Percentiles rank a stretch among this genome's conserved stretches.
phyloP scores from a whole-genome alignment of 208 protist genomes.

The Borovskyia barvae region DNA sequence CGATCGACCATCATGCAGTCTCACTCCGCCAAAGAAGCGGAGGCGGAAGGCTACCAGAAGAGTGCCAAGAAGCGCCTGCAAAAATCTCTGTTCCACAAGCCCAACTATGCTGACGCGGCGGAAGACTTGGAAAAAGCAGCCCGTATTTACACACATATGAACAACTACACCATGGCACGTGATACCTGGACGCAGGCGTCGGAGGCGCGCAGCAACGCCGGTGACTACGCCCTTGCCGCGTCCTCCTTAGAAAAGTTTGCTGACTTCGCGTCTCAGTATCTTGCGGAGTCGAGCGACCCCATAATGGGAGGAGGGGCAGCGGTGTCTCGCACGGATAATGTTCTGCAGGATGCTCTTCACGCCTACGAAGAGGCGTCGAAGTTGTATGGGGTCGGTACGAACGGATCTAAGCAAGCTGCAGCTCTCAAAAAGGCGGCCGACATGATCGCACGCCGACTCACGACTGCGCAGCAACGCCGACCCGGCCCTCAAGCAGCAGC shows the following conservation, averaged over 20 bases:
- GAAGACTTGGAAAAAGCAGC: conserved; percentile 71
- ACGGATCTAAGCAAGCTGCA: conserved; percentile 25
- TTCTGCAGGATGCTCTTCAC: conserved; percentile 26
- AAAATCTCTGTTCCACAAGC: conserved; percentile 49
- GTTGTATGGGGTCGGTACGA: conserved; percentile 23
- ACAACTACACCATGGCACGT: conserved; percentile 32
- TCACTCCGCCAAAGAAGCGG: conserved; percentile 14
- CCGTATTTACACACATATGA: conserved; percentile 57
- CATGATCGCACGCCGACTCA: conserved; percentile 9
- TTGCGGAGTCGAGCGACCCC: conserved; percentile 12
- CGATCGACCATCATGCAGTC: too few species aligned
- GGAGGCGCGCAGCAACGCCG: conserved; percentile 43
- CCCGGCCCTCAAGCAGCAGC: not conserved
- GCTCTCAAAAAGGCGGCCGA: conserved; percentile 36
- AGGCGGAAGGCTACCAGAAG: conserved; percentile 59
- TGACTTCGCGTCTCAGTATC: conserved; percentile 18
- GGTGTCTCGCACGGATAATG: conserved; percentile 1
- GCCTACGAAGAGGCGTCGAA: conserved; percentile 34
- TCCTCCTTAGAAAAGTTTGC: conserved; percentile 47
- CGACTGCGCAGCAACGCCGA: not conserved
- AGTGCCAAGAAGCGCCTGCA: conserved; percentile 52
- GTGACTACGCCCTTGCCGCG: conserved; percentile 47
- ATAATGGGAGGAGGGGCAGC: not conserved
- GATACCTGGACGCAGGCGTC: conserved; percentile 45
- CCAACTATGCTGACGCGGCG: conserved; percentile 59